Percentiles rank a stretch among this genome's conserved stretches.
These are phyloP conservation scores for Sporothrix euskadiensis DNA, from an alignment of 2,329 filamentous ascomycete species.

Conservation along the genomic window DNA sequence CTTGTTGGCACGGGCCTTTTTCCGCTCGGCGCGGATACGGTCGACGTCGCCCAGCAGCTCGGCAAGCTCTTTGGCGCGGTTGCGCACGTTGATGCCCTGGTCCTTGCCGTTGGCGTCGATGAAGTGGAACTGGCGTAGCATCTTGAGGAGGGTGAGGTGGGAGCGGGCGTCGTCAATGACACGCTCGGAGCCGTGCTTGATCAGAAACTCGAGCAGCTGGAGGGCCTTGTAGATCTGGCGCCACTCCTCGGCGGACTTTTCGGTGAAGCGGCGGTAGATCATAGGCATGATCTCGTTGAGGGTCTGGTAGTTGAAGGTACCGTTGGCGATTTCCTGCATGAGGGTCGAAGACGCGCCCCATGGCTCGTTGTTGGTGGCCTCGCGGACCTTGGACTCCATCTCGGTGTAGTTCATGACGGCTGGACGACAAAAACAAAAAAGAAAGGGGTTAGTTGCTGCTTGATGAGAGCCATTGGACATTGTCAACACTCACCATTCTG, in stretches of 20 bases:
- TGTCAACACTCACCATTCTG: slow-evolving; percentile 75
- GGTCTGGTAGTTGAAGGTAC: slow-evolving; percentile 95
- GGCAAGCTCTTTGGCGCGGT: slow-evolving; percentile 90
- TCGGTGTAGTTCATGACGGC: slow-evolving; percentile 98
- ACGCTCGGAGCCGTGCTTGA: slow-evolving; percentile 97
- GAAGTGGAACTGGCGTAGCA: slow-evolving; percentile 97
- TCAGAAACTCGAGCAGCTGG: slow-evolving; percentile 88
- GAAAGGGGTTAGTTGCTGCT: slow-evolving; percentile 19
- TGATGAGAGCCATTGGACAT: not conserved
- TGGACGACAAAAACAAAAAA: slow-evolving; percentile 42
- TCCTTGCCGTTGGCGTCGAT: slow-evolving; percentile 97
- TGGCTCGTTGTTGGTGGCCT: slow-evolving; percentile 98
- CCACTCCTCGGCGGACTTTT: slow-evolving; percentile 98
- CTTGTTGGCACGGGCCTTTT: slow-evolving; percentile 86
- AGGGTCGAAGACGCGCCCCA: slow-evolving; percentile 83
- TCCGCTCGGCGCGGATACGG: slow-evolving; percentile 74
- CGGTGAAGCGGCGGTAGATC: slow-evolving; percentile 99
- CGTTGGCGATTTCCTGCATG: slow-evolving; percentile 98
- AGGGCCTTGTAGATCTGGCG: slow-evolving; percentile 98
- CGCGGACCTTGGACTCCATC: slow-evolving; percentile 67
- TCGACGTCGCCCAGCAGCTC: slow-evolving; percentile 94
- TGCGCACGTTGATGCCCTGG: slow-evolving; percentile 95
- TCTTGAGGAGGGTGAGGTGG: slow-evolving; percentile 92
- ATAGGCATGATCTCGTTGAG: slow-evolving; percentile 99
- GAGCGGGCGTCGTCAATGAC: slow-evolving; percentile 96